Base-by-base conservation (phyloP, 164 flowering plant genomes). In the Nymphaea colorata region DNA sequence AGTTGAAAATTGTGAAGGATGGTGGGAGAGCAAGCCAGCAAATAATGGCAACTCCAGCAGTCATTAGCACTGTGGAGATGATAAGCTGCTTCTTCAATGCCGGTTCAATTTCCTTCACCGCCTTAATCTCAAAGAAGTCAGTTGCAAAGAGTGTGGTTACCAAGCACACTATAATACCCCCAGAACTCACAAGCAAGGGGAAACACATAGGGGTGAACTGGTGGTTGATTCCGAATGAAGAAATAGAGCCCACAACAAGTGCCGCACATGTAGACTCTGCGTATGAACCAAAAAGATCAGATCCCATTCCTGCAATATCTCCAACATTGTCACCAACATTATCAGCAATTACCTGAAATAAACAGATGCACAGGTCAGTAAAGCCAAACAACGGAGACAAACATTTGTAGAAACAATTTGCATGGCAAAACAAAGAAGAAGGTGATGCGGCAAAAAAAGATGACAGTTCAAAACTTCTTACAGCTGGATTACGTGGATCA, bases 401-500 rank as follows among this genome's bases (percentile, higher is more conserved):
- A 25, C 0, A 25, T 0, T 25, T 25, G 36, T 25, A 25, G 36
- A 25, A 25, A 25, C 36, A 25, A 25, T 25, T n/a, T n/a, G n/a
- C n/a, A n/a, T n/a, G n/a, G n/a, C n/a, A n/a, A n/a, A n/a, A n/a
- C n/a, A n/a, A n/a, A n/a, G 36, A 25, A 25, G 36, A 25, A 25
- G 36, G 36, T 25, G 36, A 25, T 25, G 36, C 36, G 36, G 36
- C 36, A 25, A n/a, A n/a, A n/a, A n/a, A n/a, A n/a, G n/a, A 25
- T 25, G 36, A 25, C 36, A 25, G 36, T 25, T 25, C 36, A 25
- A 25, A 25, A 25, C 36, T 64, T 47, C 86, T 77, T 77, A 89
- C 93, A 70, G 93, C 93, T 60, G 93, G 96, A 62, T 90, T 90
- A 74, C 96, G 80, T 1, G 91, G 96, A 67, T 90, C 93, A 80